Percentiles rank a stretch among this genome's conserved stretches.
Conservation (phyloP, 2,329 filamentous ascomycete genomes). For the Nannizzia gypsea region DNA sequence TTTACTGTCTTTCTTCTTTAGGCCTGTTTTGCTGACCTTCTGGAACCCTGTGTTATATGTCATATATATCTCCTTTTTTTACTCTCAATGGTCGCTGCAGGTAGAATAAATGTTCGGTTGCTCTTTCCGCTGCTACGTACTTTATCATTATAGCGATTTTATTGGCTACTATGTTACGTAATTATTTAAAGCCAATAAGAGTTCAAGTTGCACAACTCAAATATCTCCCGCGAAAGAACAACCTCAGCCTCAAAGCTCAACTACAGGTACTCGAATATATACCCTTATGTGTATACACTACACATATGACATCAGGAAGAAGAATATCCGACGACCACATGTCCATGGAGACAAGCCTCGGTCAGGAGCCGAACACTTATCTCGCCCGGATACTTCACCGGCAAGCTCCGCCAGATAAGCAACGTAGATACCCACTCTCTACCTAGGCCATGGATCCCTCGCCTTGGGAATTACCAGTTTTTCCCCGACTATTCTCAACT, state of each 20-base stretch:
- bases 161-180: no score
- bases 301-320: background rate
- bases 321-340: background rate
- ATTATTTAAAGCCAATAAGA: no score
- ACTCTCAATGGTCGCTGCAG: background rate
- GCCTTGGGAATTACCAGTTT: background rate
- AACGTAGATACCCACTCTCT: background rate
- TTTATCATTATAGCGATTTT: no score
- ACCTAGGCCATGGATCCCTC: background rate
- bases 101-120: slow-evolving; percentile 2
- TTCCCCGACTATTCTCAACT: background rate
- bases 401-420: background rate
- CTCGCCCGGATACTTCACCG: background rate
- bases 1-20: background rate
- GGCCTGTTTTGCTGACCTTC: background rate
- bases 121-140: background rate
- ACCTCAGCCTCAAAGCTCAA: no score
- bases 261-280: no score
- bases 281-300: background rate
- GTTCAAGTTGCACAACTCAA: no score
- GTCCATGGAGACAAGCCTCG: background rate
- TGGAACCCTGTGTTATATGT: background rate
- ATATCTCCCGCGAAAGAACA: no score
- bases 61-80: background rate
- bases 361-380: background rate